A percentile compares a stretch with the other conserved stretches of the same genome.
These are phyloP conservation scores for Immersiella caudata DNA, from an alignment of 495 filamentous ascomycete genomes.

Conservation along the genomic window DNA sequence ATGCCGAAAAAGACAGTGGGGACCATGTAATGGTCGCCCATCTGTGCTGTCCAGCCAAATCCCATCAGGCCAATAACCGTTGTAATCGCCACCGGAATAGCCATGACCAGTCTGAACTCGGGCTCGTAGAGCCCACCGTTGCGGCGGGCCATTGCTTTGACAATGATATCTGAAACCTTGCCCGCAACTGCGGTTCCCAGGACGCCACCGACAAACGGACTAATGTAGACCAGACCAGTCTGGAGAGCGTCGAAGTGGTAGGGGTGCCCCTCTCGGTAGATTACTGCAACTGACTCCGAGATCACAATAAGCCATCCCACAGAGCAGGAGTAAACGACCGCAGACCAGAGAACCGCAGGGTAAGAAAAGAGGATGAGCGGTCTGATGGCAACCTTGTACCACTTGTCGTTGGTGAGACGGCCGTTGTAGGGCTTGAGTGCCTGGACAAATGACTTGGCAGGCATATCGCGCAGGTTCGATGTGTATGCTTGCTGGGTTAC, in stretches of 20 bases:
- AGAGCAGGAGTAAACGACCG: conserved; percentile 81
- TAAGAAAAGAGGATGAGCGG: conserved; percentile 88
- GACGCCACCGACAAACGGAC: conserved; percentile 85
- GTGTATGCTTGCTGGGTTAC: conserved; percentile 58
- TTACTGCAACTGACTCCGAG: conserved; percentile 79
- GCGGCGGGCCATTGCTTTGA: conserved; percentile 73
- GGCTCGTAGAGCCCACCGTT: conserved; percentile 96
- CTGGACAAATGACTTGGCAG: conserved; percentile 68
- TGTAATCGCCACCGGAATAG: conserved; percentile 72
- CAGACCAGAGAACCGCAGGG: conserved; percentile 88
- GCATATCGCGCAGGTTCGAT: conserved; percentile 56
- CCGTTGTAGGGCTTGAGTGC: conserved; percentile 76
- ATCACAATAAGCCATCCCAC: conserved; percentile 95
- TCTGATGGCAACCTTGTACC: conserved; percentile 72
- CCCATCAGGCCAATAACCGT: conserved; percentile 89
- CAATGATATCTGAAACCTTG: conserved; percentile 82
- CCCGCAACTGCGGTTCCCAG: conserved; percentile 91
- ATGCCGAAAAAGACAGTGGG: conserved; percentile 92
- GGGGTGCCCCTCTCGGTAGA: conserved; percentile 64
- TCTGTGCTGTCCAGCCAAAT: conserved; percentile 85
- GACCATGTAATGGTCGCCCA: conserved; percentile 81
- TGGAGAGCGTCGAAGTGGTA: conserved; percentile 82
- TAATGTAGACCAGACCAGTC: conserved; percentile 86
- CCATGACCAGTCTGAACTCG: conserved; percentile 94
- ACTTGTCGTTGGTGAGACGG: conserved; percentile 73